These are phyloP conservation scores for Yarrowia deformans DNA, from an alignment of 805 yeast genomes.

Conservation along the genomic window DNA sequence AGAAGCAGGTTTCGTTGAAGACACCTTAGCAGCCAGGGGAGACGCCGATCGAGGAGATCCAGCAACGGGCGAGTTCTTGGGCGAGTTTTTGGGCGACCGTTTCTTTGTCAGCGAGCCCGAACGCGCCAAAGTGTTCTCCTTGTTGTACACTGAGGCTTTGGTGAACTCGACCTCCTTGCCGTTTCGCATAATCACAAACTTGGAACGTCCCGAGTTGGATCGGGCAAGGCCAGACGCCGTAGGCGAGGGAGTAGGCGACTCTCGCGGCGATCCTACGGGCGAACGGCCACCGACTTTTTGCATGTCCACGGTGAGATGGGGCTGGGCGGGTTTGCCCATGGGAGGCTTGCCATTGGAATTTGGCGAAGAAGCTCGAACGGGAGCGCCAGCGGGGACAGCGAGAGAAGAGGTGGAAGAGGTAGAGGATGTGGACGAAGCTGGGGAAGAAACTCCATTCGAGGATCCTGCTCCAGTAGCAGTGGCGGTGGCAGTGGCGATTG, in stretches of 20 bases:
- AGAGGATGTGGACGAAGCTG: neutral
- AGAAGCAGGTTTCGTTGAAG: neutral
- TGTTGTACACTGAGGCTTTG: conserved; percentile 32
- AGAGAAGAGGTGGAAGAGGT: conserved; percentile 5
- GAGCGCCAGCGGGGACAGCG: neutral
- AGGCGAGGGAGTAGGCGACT: conserved; percentile 7
- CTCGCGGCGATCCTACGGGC: neutral
- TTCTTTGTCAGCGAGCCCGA: conserved; percentile 18
- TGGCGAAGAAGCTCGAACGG: conserved; percentile 13
- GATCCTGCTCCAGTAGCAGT: neutral
- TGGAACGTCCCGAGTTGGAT: conserved; percentile 10
- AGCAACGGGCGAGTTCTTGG: neutral
- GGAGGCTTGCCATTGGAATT: conserved; percentile 24
- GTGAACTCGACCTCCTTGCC: conserved; percentile 36
- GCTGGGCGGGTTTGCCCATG: neutral
- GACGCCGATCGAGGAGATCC: conserved; percentile 9
- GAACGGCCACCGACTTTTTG: conserved; percentile 9
- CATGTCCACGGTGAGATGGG: conserved; percentile 21
- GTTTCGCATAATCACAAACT: conserved; percentile 28
- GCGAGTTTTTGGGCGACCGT: conserved; percentile 14
- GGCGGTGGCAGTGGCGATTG: neutral
- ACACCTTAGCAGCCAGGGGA: conserved; percentile 9
- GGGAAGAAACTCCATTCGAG: neutral
- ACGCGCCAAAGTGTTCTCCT: conserved; percentile 19
- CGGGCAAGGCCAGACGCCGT: conserved; percentile 15